Evolutionary conservation across 179 eudicot genomes (phyloP).

Genomic region (Corrigiola litoralis): DNA sequence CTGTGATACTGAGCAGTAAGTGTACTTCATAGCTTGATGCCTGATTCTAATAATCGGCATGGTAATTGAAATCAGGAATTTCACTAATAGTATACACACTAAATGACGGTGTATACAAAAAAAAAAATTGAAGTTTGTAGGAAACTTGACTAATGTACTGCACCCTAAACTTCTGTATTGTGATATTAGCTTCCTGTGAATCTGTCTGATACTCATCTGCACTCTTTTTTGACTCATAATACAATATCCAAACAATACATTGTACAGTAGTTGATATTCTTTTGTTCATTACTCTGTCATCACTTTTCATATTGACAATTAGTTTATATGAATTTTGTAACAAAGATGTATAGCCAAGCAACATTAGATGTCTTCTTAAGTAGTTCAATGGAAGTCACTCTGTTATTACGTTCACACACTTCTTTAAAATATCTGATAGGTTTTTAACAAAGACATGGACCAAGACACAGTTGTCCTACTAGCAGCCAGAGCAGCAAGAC

Average conservation of each 20-base stretch:
- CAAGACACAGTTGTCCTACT: constrained; percentile 54
- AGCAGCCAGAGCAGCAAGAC: constrained; percentile 79
- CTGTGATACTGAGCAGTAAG: background rate
- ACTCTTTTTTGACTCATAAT: no score
- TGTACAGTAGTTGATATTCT: no score
- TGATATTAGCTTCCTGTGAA: no score
- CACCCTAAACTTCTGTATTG: no score
- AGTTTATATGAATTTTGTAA: background rate
- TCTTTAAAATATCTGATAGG: constrained; percentile 27
- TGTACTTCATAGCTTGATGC: background rate
- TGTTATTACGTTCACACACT: background rate
- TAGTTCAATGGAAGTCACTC: background rate
- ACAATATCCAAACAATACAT: no score
- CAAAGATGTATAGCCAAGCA: background rate
- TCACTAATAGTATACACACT: background rate
- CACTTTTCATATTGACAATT: no score
- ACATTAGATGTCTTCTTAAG: background rate
- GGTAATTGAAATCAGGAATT: background rate
- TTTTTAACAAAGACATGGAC: constrained; percentile 57
- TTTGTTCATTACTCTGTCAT: no score
- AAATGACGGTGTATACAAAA: no score
- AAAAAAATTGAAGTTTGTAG: background rate
- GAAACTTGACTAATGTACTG: no score
- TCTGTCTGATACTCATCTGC: no score
- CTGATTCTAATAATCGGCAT: background rate